Evolutionary conservation across 2,329 filamentous ascomycete genomes (phyloP).

Genomic region (Cladosporium oxysporum): DNA sequence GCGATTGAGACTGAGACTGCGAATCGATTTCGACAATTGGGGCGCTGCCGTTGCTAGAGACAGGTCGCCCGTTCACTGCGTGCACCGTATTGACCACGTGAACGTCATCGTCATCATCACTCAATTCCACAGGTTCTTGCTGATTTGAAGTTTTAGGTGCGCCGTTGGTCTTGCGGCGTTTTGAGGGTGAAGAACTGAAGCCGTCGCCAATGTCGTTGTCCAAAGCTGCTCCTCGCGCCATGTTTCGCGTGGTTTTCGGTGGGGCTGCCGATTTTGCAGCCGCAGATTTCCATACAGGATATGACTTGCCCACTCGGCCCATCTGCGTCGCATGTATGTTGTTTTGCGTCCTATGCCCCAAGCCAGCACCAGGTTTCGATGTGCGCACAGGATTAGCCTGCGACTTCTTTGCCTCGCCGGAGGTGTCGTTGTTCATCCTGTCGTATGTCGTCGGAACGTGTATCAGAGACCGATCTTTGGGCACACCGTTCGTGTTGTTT

Average conservation of each 20-base stretch:
- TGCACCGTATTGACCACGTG: background rate
- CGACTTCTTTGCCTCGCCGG: background rate
- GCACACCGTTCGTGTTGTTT: background rate
- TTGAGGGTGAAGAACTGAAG: background rate
- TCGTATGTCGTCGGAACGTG: background rate
- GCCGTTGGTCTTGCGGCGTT: conserved; percentile 5
- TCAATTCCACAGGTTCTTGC: background rate
- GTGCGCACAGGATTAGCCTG: background rate
- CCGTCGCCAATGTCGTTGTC: background rate
- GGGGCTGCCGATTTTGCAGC: background rate
- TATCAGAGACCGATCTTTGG: background rate
- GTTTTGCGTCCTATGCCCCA: background rate
- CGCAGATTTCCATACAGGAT: background rate
- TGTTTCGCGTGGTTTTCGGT: background rate
- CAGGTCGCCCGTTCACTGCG: conserved; percentile 2
- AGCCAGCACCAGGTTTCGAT: background rate
- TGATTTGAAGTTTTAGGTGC: background rate
- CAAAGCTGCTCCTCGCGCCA: background rate
- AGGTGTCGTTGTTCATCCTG: background rate
- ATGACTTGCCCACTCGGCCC: background rate
- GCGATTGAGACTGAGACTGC: background rate
- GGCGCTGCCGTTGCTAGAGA: background rate
- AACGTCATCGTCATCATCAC: background rate
- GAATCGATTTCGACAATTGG: background rate
- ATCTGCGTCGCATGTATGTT: background rate